These are phyloP conservation scores for Blastocystis sp. DNA, from an alignment of 352 stramenopile species.

Conservation along the genomic window DNA sequence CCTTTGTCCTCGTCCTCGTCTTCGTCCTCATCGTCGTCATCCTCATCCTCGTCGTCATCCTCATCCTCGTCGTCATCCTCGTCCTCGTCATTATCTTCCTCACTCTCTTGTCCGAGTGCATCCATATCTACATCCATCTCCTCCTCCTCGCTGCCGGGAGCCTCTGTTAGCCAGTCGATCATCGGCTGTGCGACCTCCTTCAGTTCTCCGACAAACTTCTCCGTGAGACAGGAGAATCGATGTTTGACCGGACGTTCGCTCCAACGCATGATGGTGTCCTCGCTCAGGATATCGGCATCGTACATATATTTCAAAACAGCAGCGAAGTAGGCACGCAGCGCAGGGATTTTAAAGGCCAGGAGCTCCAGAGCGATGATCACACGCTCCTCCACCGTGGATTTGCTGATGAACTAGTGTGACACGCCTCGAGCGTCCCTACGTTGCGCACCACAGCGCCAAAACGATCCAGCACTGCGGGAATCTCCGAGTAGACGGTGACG, in stretches of 20 bases:
- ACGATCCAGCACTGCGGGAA: constrained; percentile 73
- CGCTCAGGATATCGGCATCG: constrained; percentile 75
- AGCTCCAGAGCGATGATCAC: constrained; percentile 25
- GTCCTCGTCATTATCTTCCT: neutral
- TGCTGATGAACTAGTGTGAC: constrained; percentile 72
- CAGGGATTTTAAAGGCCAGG: constrained; percentile 69
- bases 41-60: neutral
- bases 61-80: constrained; percentile 5
- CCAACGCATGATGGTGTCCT: constrained; percentile 73
- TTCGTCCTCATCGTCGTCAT: neutral
- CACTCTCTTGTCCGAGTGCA: neutral
- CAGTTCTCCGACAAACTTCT: constrained; percentile 70
- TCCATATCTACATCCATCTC: neutral
- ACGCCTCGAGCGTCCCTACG: constrained; percentile 72
- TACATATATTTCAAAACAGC: constrained; percentile 75
- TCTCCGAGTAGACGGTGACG: constrained; percentile 74
- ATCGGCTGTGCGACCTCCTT: constrained; percentile 72
- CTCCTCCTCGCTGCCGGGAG: neutral
- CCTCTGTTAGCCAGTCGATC: constrained; percentile 72
- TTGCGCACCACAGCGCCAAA: constrained; percentile 71
- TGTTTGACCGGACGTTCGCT: constrained; percentile 72
- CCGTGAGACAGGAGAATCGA: constrained; percentile 74
- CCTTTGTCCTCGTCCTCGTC: constrained; percentile 49
- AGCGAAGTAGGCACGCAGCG: constrained; percentile 71
- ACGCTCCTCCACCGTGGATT: constrained; percentile 26